These are phyloP conservation scores for Leishmania amazonensis DNA, from an alignment of 208 protist genomes.

Conservation along the genomic window DNA sequence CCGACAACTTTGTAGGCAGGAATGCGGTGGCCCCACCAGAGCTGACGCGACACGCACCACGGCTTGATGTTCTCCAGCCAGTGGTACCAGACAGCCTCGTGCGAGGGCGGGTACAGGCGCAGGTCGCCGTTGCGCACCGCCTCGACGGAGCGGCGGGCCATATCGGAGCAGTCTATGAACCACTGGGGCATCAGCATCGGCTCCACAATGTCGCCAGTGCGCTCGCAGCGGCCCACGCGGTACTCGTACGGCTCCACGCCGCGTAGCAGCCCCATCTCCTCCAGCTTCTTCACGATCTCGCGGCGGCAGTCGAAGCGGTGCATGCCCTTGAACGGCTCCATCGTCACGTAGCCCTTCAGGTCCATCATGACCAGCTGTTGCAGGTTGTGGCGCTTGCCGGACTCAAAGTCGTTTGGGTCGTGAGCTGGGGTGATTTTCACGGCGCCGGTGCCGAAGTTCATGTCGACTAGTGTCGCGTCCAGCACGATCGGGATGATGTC, in stretches of 20 bases:
- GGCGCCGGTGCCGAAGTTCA: conserved; percentile 98
- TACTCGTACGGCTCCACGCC: conserved; percentile 95
- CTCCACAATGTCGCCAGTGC: conserved; percentile 99
- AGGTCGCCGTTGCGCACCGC: conserved; percentile 92
- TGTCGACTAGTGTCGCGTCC: conserved; percentile 97
- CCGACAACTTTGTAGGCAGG: conserved; percentile 96
- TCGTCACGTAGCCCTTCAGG: conserved; percentile 95
- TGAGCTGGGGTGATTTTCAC: conserved; percentile 99
- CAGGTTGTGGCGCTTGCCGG: conserved; percentile 97
- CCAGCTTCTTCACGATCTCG: conserved; percentile 90
- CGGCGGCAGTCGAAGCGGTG: conserved; percentile 96
- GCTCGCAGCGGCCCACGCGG: conserved; percentile 95
- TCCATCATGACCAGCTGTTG: conserved; percentile 96
- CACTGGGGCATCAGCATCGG: conserved; percentile 99
- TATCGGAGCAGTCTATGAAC: conserved; percentile 97
- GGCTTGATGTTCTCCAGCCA: conserved; percentile 97
- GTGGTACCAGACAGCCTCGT: conserved; percentile 95
- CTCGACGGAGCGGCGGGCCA: conserved; percentile 84
- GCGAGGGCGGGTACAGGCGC: conserved; percentile 93
- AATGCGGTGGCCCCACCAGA: conserved; percentile 99
- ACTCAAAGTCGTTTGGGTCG: conserved; percentile 99
- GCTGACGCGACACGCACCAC: conserved; percentile 99
- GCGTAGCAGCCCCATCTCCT: conserved; percentile 91
- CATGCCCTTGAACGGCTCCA: conserved; percentile 95
- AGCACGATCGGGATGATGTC: conserved; percentile 96